Evolutionary conservation across 2,329 filamentous ascomycete species (phyloP).

Genomic region (Ophiostoma himal-ulmi): DNA sequence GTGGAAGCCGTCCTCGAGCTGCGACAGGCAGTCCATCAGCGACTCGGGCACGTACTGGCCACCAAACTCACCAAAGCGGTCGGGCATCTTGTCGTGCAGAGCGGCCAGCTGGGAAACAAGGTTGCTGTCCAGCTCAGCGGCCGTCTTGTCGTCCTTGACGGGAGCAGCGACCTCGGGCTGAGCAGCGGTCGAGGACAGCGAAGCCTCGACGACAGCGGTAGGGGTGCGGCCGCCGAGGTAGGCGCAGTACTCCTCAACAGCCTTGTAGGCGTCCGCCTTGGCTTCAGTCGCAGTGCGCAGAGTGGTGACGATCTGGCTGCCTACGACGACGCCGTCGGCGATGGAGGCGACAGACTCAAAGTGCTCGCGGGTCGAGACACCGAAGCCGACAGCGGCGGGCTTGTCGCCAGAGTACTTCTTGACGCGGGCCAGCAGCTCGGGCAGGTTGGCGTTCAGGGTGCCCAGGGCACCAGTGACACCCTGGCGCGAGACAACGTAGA

Average conservation of each 20-base stretch:
- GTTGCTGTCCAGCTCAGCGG: conserved; percentile 46
- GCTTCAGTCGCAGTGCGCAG: conserved; percentile 53
- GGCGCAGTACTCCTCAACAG: conserved; percentile 81
- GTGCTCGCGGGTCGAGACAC: conserved; percentile 91
- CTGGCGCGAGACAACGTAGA: conserved; percentile 97
- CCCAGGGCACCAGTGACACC: conserved; percentile 90
- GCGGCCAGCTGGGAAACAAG: conserved; percentile 80
- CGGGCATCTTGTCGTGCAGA: conserved; percentile 71
- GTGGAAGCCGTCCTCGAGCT: conserved; percentile 89
- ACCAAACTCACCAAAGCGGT: conserved; percentile 91
- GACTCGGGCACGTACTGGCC: conserved; percentile 97
- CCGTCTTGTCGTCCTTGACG: conserved; percentile 50
- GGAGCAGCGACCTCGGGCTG: conserved; percentile 54
- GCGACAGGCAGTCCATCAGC: conserved; percentile 89
- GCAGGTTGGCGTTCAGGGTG: conserved; percentile 72
- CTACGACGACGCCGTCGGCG: conserved; percentile 92
- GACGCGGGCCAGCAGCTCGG: conserved; percentile 74
- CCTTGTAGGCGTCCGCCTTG: conserved; percentile 40
- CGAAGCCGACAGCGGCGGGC: conserved; percentile 89
- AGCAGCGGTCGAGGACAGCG: conserved; percentile 41
- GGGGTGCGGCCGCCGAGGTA: conserved; percentile 50
- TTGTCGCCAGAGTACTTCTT: conserved; percentile 89
- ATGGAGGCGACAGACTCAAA: conserved; percentile 78
- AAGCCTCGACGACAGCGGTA: conserved; percentile 53
- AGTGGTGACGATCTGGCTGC: conserved; percentile 86